A percentile compares a stretch with the other conserved stretches of the same genome.
Conservation (phyloP, 352 stramenopile species). For the Saprolegnia parasitica region DNA sequence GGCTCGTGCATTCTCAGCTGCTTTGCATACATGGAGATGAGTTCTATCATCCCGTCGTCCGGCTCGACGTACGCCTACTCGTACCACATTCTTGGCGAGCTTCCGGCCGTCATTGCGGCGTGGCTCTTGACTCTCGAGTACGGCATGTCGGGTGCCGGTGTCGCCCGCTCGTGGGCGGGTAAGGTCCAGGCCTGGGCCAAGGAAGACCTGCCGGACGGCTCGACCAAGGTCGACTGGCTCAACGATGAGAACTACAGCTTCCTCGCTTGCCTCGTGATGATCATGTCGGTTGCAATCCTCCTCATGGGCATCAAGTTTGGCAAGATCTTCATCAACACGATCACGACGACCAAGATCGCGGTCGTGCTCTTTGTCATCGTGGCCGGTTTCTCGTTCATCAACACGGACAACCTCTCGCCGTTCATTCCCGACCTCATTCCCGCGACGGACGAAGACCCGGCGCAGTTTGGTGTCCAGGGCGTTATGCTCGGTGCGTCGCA, state of each 20-base stretch:
- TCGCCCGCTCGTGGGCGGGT: conserved; percentile 68
- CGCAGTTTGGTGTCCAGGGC: conserved; percentile 33
- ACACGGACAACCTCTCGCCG: conserved; percentile 55
- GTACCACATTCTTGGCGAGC: conserved; percentile 62
- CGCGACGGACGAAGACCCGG: neutral
- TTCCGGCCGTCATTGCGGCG: conserved; percentile 57
- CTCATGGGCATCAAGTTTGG: conserved; percentile 44
- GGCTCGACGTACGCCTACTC: conserved; percentile 67
- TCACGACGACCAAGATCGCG: conserved; percentile 39
- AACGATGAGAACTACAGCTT: conserved; percentile 31
- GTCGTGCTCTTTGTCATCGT: conserved; percentile 67
- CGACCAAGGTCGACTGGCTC: conserved; percentile 8
- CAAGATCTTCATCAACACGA: conserved; percentile 46
- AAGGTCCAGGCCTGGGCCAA: conserved; percentile 45
- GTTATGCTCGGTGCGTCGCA: conserved; percentile 53
- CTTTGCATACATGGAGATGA: conserved; percentile 56
- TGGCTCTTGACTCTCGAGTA: conserved; percentile 62
- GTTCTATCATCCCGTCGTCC: conserved; percentile 45
- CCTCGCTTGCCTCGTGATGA: conserved; percentile 36
- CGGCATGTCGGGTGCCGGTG: conserved; percentile 47
- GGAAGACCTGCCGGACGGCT: conserved; percentile 25
- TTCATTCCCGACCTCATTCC: conserved; percentile 37
- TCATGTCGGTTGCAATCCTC: conserved; percentile 36
- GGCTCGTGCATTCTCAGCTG: conserved; percentile 38
- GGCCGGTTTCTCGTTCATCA: conserved; percentile 46